Evolutionary conservation across 2,329 filamentous ascomycete species (phyloP).

Genomic region (Epichloe gansuensis): DNA sequence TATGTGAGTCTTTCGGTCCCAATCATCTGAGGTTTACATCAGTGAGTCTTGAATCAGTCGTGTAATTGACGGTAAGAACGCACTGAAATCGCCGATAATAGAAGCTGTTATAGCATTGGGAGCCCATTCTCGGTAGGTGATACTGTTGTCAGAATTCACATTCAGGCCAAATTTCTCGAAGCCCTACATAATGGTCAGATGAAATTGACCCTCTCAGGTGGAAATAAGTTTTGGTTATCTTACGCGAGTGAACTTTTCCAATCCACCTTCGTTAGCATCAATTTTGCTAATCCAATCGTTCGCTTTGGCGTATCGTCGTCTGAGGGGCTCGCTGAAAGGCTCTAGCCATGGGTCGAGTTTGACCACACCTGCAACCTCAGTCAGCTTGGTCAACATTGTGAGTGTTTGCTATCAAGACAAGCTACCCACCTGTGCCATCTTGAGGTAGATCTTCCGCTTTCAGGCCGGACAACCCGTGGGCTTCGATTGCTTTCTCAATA

Average conservation of each 20-base stretch:
- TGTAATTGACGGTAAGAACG: constrained; percentile 18
- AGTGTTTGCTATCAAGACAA: neutral
- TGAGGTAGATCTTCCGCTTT: constrained; percentile 42
- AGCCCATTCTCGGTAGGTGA: constrained; percentile 92
- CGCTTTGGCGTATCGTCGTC: constrained; percentile 63
- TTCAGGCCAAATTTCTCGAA: constrained; percentile 80
- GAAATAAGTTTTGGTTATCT: constrained; percentile 12
- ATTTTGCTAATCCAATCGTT: constrained; percentile 81
- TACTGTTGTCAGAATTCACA: constrained; percentile 68
- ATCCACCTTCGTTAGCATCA: constrained; percentile 70
- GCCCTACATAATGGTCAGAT: constrained; percentile 43
- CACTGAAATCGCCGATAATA: constrained; percentile 91
- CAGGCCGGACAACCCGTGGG: constrained; percentile 16
- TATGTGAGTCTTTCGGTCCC: constrained; percentile 70
- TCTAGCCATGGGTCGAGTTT: constrained; percentile 80
- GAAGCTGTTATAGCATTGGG: constrained; percentile 77
- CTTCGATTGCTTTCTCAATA: constrained; percentile 3
- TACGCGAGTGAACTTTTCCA: constrained; percentile 84
- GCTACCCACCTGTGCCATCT: constrained; percentile 57
- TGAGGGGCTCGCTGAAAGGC: constrained; percentile 70
- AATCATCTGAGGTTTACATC: constrained; percentile 49
- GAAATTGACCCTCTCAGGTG: neutral
- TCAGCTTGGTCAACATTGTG: constrained; percentile 4
- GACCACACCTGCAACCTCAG: constrained; percentile 54
- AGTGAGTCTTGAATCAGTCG: constrained; percentile 15